Conservation (phyloP, 306 rosid species). For the Vachellia collinsii region DNA sequence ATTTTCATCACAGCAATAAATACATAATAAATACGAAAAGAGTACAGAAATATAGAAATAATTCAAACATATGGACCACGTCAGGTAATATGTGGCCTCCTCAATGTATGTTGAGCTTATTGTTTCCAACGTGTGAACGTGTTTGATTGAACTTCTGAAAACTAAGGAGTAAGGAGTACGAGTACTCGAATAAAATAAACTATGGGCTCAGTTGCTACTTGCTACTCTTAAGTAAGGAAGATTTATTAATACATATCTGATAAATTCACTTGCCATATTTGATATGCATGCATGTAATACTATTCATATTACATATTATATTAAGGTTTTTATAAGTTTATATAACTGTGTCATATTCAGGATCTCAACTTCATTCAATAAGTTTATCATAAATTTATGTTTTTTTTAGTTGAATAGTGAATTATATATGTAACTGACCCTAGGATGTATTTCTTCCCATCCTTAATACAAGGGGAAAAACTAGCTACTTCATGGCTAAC, state of each 20-base stretch:
- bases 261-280: background rate
- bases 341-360: background rate
- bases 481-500: too few relatives aligned
- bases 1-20: background rate
- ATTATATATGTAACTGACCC: too few relatives aligned
- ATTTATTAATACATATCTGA: background rate
- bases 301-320: too few relatives aligned
- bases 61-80: background rate
- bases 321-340: too few relatives aligned
- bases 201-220: background rate
- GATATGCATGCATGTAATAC: background rate
- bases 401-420: too few relatives aligned
- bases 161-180: background rate
- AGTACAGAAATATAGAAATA: background rate
- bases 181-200: background rate
- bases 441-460: background rate
- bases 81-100: background rate
- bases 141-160: background rate
- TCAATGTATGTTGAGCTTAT: background rate
- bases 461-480: too few relatives aligned
- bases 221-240: background rate
- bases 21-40: background rate
- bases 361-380: too few relatives aligned
- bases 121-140: background rate
- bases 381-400: too few relatives aligned